Percentiles rank a stretch among this genome's conserved stretches.
These are phyloP conservation scores for Butyriboletus pseudospeciosus DNA, from an alignment of 1,284 basidiomycete genomes.

Conservation along the genomic window DNA sequence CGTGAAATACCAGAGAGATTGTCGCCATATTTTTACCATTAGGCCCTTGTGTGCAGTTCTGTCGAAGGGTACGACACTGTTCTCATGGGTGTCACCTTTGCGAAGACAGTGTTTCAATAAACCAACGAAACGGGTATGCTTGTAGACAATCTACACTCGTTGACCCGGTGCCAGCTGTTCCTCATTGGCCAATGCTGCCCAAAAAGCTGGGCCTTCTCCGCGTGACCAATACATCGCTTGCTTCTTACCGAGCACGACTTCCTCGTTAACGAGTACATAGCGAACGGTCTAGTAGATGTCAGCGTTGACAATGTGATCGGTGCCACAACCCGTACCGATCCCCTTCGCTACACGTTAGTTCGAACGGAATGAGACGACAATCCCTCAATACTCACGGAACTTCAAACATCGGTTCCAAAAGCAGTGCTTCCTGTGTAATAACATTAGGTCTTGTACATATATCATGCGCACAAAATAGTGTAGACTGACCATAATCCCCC, in stretches of 20 bases:
- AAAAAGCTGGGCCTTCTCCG: conserved; percentile 52
- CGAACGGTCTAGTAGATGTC: conserved; percentile 45
- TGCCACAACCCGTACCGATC: conserved; percentile 38
- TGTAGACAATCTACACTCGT: conserved; percentile 13
- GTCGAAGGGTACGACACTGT: neutral
- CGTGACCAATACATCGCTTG: conserved; percentile 59
- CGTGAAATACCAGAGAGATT: conserved; percentile 28
- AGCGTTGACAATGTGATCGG: conserved; percentile 1
- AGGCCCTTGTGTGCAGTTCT: neutral
- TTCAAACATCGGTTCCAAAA: conserved; percentile 89
- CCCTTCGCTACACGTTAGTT: conserved; percentile 29
- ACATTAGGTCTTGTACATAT: conserved; percentile 2
- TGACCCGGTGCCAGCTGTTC: conserved; percentile 30
- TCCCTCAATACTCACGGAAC: conserved; percentile 65
- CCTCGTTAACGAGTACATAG: conserved; percentile 59
- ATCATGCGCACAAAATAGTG: neutral
- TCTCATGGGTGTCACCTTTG: neutral
- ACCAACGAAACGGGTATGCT: neutral
- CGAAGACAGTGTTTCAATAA: neutral
- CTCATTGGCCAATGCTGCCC: conserved; percentile 52
- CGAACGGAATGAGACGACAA: neutral
- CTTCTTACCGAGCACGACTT: conserved; percentile 47
- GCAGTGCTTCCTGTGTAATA: conserved; percentile 60
- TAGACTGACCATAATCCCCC: conserved; percentile 75
- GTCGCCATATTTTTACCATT: neutral